Evolutionary conservation across 768 basidiomycete species (phyloP).

Genomic region (Termitomyces sp.): DNA sequence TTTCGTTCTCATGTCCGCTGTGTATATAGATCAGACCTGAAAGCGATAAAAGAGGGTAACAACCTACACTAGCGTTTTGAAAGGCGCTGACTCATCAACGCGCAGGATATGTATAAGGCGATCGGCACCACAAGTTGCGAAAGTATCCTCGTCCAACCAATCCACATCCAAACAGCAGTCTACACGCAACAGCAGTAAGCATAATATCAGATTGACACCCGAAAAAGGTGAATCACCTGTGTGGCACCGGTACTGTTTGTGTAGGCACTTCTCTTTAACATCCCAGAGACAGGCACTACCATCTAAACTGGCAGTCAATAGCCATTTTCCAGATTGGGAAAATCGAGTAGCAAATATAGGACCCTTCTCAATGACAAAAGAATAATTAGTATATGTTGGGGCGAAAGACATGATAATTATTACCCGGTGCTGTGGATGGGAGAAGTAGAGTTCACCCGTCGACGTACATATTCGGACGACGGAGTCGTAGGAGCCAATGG

Average conservation of each 20-base stretch:
- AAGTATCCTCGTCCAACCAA: conserved; percentile 68
- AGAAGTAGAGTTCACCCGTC: conserved; percentile 58
- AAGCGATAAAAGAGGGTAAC: neutral
- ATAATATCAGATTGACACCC: neutral
- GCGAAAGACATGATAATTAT: conserved; percentile 26
- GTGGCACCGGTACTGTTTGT: conserved; percentile 62
- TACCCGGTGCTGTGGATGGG: conserved; percentile 63
- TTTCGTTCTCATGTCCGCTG: conserved; percentile 72
- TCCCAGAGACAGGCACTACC: conserved; percentile 79
- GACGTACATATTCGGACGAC: conserved; percentile 63
- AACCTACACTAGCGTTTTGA: conserved; percentile 60
- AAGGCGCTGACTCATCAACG: conserved; percentile 44
- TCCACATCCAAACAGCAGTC: conserved; percentile 80
- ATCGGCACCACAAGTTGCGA: conserved; percentile 74
- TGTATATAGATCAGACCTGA: conserved; percentile 6
- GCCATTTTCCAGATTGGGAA: conserved; percentile 66
- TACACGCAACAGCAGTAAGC: conserved; percentile 19
- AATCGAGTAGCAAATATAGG: conserved; percentile 79
- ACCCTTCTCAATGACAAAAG: conserved; percentile 47
- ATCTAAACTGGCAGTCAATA: conserved; percentile 75
- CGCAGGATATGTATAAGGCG: conserved; percentile 55
- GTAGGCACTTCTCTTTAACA: conserved; percentile 51
- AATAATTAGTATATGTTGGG: conserved; percentile 16
- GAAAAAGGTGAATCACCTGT: conserved; percentile 39
- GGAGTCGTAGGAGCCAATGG: conserved; percentile 75